Evolutionary conservation across 441 rosid genomes (phyloP).

Genomic region (Pelargonium fulgidum): DNA sequence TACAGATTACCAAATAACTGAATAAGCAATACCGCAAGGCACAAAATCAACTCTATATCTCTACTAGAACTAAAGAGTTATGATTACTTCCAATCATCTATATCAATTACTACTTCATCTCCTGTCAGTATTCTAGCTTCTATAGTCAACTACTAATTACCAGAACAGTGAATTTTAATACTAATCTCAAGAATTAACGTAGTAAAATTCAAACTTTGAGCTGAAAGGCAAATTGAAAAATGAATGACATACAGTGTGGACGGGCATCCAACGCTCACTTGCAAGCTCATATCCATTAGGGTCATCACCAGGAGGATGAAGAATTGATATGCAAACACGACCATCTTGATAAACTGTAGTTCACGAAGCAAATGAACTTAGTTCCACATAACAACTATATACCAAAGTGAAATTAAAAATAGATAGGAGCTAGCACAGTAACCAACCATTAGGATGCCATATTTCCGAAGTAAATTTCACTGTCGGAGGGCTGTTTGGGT

Average conservation of each 20-base stretch:
- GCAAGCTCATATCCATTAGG: constrained; percentile 95
- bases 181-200: not conserved
- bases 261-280: constrained; percentile 82
- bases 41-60: not conserved
- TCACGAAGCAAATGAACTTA: constrained; percentile 10
- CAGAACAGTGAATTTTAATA: not conserved
- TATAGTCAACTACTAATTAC: not conserved
- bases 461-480: constrained; percentile 78
- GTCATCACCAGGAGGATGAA: constrained; percentile 97
- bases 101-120: not conserved
- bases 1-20: not conserved
- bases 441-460: constrained; percentile 95
- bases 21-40: too few relatives aligned
- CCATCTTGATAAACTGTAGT: constrained; percentile 72
- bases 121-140: not conserved
- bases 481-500: constrained; percentile 81
- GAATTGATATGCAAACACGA: constrained; percentile 84
- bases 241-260: constrained; percentile 58
- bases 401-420: not conserved
- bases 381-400: not conserved
- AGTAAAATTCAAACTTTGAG: not conserved
- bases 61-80: not conserved
- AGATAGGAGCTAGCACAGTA: not conserved
- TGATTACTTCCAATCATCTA: not conserved
- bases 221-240: not conserved